Evolutionary conservation across 2,329 filamentous ascomycete genomes (phyloP).

Genomic region (Aspergillus latus): DNA sequence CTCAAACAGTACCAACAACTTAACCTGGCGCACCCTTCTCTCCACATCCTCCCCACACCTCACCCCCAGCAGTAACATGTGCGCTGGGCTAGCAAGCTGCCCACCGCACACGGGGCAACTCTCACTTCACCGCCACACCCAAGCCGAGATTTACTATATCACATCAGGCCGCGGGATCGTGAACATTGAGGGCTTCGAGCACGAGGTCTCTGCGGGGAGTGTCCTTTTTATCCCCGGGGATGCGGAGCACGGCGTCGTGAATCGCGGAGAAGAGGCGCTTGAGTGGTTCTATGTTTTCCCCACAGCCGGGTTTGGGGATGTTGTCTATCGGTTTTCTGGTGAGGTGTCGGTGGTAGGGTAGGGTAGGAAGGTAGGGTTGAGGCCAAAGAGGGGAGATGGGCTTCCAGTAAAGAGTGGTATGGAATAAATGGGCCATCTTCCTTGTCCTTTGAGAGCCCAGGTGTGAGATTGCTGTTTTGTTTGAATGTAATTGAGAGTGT

Average conservation of each 20-base stretch:
- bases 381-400: background rate
- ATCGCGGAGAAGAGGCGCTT: slow-evolving; percentile 30
- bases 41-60: background rate
- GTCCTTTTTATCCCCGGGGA: slow-evolving; percentile 46
- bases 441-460: no score
- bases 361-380: background rate
- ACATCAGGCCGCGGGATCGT: slow-evolving; percentile 39
- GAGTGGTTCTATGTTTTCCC: slow-evolving; percentile 47
- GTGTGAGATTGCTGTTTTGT: no score
- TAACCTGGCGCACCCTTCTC: slow-evolving; percentile 5
- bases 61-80: background rate
- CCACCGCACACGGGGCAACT: background rate
- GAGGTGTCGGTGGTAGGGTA: background rate
- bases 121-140: slow-evolving; percentile 38
- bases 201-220: slow-evolving; percentile 34
- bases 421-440: no score
- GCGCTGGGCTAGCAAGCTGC: background rate
- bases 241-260: slow-evolving; percentile 45
- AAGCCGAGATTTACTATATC: slow-evolving; percentile 48
- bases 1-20: background rate
- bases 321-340: slow-evolving; percentile 39
- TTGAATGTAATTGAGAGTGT: no score
- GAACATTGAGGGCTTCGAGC: slow-evolving; percentile 37
- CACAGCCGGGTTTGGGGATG: slow-evolving; percentile 37
- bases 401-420: no score